Evolutionary conservation across 441 rosid genomes (phyloP).

Genomic region (Erodium trifolium): DNA sequence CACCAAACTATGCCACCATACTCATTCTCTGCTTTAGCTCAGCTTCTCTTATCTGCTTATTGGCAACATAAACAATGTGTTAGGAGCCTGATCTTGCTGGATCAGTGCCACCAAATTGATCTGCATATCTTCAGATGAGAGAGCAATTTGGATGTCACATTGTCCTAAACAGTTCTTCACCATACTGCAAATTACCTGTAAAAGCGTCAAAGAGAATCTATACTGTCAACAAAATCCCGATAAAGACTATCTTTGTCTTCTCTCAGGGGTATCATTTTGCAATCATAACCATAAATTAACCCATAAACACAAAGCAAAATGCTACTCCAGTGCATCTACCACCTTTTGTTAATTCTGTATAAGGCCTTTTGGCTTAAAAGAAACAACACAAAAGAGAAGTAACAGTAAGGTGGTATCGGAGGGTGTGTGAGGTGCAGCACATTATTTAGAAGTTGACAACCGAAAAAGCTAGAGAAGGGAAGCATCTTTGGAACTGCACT

Average conservation of each 20-base stretch:
- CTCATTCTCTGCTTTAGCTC: not conserved
- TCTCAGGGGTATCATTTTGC: constrained; percentile 22
- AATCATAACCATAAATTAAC: not conserved
- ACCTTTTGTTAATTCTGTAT: not conserved
- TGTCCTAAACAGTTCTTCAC: not conserved
- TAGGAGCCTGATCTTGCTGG: no score
- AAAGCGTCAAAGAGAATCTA: constrained; percentile 24
- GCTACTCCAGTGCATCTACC: not conserved
- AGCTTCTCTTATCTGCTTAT: not conserved
- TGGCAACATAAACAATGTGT: no score
- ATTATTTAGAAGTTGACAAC: no score
- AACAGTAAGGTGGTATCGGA: no score
- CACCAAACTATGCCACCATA: constrained; percentile 16
- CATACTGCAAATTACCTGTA: not conserved
- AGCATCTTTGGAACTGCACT: no score
- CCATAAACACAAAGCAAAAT: not conserved
- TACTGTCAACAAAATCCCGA: constrained; percentile 13
- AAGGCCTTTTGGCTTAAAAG: no score
- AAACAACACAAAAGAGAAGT: no score
- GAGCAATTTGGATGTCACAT: no score
- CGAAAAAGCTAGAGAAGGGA: no score
- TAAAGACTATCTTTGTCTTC: constrained; percentile 31
- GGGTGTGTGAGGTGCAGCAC: no score
- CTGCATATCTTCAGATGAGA: no score
- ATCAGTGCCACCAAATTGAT: no score